Base-by-base conservation (phyloP, 495 filamentous ascomycete genomes). In the Lasiosphaeria miniovina region DNA sequence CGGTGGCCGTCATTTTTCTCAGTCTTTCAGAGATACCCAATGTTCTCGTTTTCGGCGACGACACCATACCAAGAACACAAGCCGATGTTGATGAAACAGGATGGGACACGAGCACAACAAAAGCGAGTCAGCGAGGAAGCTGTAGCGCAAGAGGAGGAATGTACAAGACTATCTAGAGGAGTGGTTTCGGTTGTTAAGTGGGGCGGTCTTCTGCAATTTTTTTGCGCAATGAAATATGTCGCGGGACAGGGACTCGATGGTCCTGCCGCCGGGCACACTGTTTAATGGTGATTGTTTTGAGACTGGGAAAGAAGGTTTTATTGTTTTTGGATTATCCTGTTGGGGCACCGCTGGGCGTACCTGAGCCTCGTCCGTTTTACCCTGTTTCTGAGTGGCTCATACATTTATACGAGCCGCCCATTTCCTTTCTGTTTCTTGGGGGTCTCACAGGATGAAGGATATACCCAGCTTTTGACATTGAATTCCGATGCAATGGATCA, bases 361-460 rank as follows among this genome's bases (percentile, higher is more conserved):
- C 1, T 24, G 40, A n/a, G 40, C 40, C 49, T 51, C 49, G 32
- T 51, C 5, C 11, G 49, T 51, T 51, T 51, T 31, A n/a, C 43
- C 12, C 12, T 46, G 43, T 46, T 46, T 46, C 12, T 14, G 43
- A 6, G 40, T 32, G 54, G 54, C 54, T 54, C 36, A 40, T 45
- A 31, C 41, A 52, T 36, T 55, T 36, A 49, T 36, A 36, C 34
- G 33, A 45, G 55, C 36, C 52, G 48, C 40, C n/a, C 32, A 24
- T 36, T 55, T 24, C 63, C 31, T 54, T 41, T 43, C 62, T 64
- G 50, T 63, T 65, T 57, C 56, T 56, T 53, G 45, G 45, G 69
- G 65, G 55, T 63, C 61, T 63, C 62, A 63, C 69, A 66, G 65
- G 69, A 69, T 70, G 55, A 33, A 24, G 69, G 69, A 72, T 72